A percentile compares a stretch with the other conserved stretches of the same genome.
Evolutionary conservation across 345 rosid species (phyloP).

Genomic region (Eucalyptus erythrocorys): DNA sequence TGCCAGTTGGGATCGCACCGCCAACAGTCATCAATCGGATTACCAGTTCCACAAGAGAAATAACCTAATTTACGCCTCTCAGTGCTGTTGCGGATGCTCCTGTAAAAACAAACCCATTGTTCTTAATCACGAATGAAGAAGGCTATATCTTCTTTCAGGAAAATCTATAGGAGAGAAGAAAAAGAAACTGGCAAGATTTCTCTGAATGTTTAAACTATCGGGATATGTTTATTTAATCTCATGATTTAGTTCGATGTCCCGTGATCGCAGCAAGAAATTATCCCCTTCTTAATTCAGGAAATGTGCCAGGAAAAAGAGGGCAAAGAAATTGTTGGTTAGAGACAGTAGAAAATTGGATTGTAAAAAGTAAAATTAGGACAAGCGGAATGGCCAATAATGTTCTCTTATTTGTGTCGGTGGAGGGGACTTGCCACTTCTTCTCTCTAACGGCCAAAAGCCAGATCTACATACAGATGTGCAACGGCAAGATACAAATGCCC

Average conservation of each 20-base stretch:
- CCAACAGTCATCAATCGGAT: conserved; percentile 35
- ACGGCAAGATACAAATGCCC: not conserved
- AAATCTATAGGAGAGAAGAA: not conserved
- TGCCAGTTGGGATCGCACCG: conserved; percentile 30
- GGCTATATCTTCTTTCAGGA: not conserved
- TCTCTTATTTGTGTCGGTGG: conserved; percentile 1
- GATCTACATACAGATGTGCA: not conserved
- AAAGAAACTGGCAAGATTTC: not conserved
- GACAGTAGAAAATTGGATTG: not conserved
- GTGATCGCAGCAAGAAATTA: not conserved
- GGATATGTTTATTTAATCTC: not conserved
- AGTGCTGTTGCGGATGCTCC: conserved; percentile 13
- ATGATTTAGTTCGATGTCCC: not conserved
- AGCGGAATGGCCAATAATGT: not conserved
- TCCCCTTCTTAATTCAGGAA: not conserved
- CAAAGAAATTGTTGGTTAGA: not conserved
- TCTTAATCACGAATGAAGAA: not conserved
- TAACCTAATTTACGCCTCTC: conserved; percentile 12
- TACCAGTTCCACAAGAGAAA: conserved; percentile 12
- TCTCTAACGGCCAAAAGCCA: not conserved
- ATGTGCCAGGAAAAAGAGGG: not conserved
- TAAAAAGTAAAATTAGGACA: not conserved
- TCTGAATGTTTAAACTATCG: not conserved
- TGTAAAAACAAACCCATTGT: not conserved
- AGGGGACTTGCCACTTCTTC: not conserved